phyloP scores from a whole-genome alignment of 257 asterid genomes.

The Fraxinus cuspidata region DNA sequence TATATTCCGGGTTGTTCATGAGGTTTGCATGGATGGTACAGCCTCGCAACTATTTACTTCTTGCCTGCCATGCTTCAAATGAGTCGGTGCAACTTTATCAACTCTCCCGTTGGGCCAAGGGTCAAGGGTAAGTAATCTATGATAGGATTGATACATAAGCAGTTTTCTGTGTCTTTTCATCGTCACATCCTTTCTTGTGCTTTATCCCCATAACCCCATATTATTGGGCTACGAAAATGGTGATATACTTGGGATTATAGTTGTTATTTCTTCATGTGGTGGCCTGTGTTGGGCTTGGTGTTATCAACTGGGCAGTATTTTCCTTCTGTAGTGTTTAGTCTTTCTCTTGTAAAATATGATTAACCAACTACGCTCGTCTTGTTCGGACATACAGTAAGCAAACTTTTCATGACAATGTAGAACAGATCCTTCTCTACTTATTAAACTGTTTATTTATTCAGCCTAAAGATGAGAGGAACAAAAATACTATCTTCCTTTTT shows the following conservation, averaged over 20 bases:
- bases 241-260: background rate
- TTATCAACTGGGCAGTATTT: background rate
- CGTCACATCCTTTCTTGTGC: background rate
- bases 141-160: background rate
- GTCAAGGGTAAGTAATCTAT: constrained; percentile 71
- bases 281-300: background rate
- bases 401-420: background rate
- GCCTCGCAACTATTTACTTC: constrained; percentile 89
- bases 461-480: too few species aligned
- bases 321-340: background rate
- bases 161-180: background rate
- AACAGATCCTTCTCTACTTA: background rate
- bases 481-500: too few species aligned
- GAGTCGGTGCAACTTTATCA: constrained; percentile 90
- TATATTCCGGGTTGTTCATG: constrained; percentile 92
- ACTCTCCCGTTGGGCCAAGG: constrained; percentile 89
- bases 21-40: constrained; percentile 99
- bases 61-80: constrained; percentile 91
- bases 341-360: background rate
- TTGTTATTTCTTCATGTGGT: background rate
- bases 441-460: too few species aligned
- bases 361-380: background rate
- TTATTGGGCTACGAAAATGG: background rate
- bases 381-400: background rate
- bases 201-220: background rate